A percentile compares a stretch with the other conserved stretches of the same genome.
Conservation (phyloP, 192 early-diverging fungal species). For the Piromyces finnis region DNA sequence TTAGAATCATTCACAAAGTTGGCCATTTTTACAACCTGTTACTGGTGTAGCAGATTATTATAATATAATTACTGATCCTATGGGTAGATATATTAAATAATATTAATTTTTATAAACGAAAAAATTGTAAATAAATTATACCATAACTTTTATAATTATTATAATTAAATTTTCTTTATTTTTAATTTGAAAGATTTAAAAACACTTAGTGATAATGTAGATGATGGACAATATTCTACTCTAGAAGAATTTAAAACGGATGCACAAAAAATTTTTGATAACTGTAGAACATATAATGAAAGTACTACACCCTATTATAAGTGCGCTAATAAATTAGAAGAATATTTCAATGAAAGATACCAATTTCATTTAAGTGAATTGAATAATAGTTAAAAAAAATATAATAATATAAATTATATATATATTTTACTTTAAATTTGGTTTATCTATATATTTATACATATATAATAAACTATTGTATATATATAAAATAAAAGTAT, state of each 20-base stretch:
- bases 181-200: slow-evolving; percentile 34
- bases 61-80: slow-evolving; percentile 85
- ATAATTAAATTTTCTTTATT: no score
- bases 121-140: no score
- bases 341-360: slow-evolving; percentile 48
- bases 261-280: slow-evolving; percentile 79
- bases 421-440: no score
- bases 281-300: slow-evolving; percentile 82
- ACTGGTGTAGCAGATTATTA: slow-evolving; percentile 92
- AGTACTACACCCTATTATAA: slow-evolving; percentile 66
- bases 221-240: slow-evolving; percentile 65
- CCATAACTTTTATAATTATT: no score
- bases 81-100: slow-evolving; percentile 48
- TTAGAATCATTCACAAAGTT: slow-evolving; percentile 52
- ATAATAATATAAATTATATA: not conserved
- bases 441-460: no score
- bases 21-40: slow-evolving; percentile 91
- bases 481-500: no score
- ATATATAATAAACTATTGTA: no score
- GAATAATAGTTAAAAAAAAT: not conserved
- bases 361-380: not conserved
- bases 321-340: slow-evolving; percentile 56
- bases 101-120: no score
- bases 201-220: slow-evolving; percentile 68
- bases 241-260: slow-evolving; percentile 70